Conservation (phyloP, 2,329 filamentous ascomycete species). For the Boeremia lycopersici region DNA sequence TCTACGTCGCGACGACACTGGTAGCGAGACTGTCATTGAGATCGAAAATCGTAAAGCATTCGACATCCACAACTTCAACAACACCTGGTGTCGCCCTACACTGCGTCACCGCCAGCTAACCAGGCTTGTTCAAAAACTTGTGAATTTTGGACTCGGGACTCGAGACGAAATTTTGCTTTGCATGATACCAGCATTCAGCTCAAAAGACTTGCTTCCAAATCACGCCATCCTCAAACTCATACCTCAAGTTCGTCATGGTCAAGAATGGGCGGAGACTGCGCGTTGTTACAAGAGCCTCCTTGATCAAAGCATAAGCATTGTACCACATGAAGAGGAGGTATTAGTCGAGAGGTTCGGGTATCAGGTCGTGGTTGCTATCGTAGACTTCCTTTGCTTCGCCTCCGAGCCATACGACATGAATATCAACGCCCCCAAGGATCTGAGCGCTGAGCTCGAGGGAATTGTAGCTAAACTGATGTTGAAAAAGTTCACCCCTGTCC, state of each 20-base stretch:
- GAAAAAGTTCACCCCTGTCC: background rate
- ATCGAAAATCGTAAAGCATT: background rate
- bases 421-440: background rate
- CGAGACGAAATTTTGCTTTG: background rate
- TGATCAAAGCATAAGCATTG: background rate
- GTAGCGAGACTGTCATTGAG: conserved; percentile 1
- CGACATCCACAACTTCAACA: background rate
- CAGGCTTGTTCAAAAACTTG: background rate
- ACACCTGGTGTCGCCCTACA: background rate
- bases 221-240: conserved; percentile 3
- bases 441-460: background rate
- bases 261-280: background rate
- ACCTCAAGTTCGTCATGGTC: background rate
- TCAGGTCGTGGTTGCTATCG: background rate
- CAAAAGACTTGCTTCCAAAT: conserved; percentile 2
- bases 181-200: conserved; percentile 7
- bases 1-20: background rate
- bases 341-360: background rate
- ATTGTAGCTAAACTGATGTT: background rate
- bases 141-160: background rate
- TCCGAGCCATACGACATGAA: background rate
- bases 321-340: background rate
- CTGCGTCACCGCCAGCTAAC: background rate
- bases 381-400: background rate
- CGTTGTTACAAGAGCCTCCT: background rate